These are phyloP conservation scores for Dimocarpus longan DNA, from an alignment of 345 rosid species.

Conservation along the genomic window DNA sequence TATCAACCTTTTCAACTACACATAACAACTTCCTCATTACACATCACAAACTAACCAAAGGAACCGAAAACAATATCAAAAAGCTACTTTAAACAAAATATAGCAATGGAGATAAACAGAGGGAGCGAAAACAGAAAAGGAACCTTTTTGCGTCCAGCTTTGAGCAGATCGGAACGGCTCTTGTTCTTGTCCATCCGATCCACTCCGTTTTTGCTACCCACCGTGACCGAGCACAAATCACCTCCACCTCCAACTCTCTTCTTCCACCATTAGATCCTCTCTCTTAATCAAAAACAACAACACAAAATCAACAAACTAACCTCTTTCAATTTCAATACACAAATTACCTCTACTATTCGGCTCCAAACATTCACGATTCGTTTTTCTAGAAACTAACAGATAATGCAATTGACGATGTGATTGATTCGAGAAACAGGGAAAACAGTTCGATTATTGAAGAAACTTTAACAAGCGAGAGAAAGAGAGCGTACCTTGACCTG, in stretches of 20 bases:
- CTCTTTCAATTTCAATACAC: not conserved
- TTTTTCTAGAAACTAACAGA: not conserved
- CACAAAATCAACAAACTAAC: constrained; percentile 2
- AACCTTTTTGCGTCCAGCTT: constrained; percentile 96
- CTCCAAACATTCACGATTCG: not conserved
- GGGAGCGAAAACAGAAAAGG: not conserved
- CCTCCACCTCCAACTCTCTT: constrained; percentile 33
- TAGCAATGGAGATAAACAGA: not conserved
- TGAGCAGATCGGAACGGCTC: constrained; percentile 82
- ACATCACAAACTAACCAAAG: not conserved
- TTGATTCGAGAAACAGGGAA: not conserved
- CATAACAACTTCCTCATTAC: not conserved
- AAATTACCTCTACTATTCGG: not conserved
- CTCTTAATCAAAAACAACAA: constrained; percentile 16
- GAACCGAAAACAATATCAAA: not conserved
- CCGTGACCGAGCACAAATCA: constrained; percentile 25
- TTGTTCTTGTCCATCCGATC: constrained; percentile 89
- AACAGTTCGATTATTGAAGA: not conserved
- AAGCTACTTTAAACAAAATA: not conserved
- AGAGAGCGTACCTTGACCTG: constrained; percentile 15
- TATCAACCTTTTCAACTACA: not conserved
- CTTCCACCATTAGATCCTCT: constrained; percentile 40
- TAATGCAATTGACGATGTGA: not conserved
- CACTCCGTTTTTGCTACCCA: constrained; percentile 35
- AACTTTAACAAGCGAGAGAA: not conserved